A percentile compares a stretch with the other conserved stretches of the same genome.
phyloP scores from a whole-genome alignment of 202 grass and related monocot species.

The Dendrocalamus latiflorus region DNA sequence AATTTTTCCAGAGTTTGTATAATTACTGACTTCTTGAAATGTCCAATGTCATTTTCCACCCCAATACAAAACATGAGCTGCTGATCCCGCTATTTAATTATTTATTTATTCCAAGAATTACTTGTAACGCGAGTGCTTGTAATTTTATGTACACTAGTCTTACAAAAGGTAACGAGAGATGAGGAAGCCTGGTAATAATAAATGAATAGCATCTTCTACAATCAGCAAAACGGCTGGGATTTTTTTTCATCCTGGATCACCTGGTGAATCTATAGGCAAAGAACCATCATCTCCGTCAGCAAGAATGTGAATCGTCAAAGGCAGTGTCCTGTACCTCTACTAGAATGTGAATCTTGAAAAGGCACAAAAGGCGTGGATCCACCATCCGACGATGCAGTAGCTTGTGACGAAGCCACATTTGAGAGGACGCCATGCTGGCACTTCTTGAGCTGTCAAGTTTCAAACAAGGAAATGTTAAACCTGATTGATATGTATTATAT shows the following conservation, averaged over 20 bases:
- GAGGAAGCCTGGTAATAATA: slow-evolving; percentile 18
- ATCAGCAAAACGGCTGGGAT: too few relatives aligned
- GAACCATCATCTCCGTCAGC: not conserved
- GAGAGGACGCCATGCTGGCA: slow-evolving; percentile 83
- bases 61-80: not conserved
- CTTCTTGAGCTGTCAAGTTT: slow-evolving; percentile 60
- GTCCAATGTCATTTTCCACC: too few relatives aligned
- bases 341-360: slow-evolving; percentile 81
- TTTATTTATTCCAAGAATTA: not conserved
- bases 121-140: not conserved
- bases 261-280: not conserved
- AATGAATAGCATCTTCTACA: slow-evolving; percentile 31
- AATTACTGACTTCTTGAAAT: too few relatives aligned
- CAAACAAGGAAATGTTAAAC: slow-evolving; percentile 13
- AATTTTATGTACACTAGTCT: slow-evolving; percentile 22
- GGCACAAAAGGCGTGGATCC: slow-evolving; percentile 51
- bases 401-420: slow-evolving; percentile 44
- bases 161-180: not conserved
- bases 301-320: slow-evolving; percentile 48
- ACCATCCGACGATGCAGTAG: slow-evolving; percentile 47
- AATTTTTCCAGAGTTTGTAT: not conserved
- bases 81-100: not conserved
- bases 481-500: too few relatives aligned
- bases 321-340: not conserved
- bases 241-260: too few relatives aligned